Conservation (phyloP, 1,284 basidiomycete genomes). For the Leccinum angustisporum region DNA sequence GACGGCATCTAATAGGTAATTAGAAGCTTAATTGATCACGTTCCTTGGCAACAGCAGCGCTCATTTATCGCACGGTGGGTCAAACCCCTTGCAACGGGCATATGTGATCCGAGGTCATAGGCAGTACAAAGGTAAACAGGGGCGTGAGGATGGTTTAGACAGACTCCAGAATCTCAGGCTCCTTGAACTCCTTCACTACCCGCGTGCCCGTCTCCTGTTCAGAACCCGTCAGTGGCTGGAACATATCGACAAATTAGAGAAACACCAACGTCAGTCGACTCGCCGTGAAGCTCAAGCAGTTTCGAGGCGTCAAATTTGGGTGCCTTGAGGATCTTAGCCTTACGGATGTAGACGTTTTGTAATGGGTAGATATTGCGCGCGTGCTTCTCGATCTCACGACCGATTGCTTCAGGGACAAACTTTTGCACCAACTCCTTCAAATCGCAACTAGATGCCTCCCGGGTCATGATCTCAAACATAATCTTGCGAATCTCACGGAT, state of each 20-base stretch:
- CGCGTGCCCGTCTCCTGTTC: constrained; percentile 86
- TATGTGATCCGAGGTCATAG: constrained; percentile 38
- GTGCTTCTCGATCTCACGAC: constrained; percentile 99
- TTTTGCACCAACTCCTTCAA: constrained; percentile 98
- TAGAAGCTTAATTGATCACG: constrained; percentile 1
- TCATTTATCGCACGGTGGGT: neutral
- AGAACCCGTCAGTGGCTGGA: constrained; percentile 13
- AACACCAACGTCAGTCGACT: constrained; percentile 81
- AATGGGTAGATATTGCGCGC: constrained; percentile 95
- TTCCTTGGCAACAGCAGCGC: neutral
- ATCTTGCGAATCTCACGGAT: constrained; percentile 98
- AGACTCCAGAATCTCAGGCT: constrained; percentile 83
- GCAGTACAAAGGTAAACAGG: constrained; percentile 42
- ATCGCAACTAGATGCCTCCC: constrained; percentile 94
- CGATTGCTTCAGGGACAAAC: constrained; percentile 99
- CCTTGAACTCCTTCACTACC: constrained; percentile 90
- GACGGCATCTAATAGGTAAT: neutral
- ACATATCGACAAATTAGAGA: constrained; percentile 1
- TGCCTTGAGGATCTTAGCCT: constrained; percentile 96
- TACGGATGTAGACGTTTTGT: constrained; percentile 98
- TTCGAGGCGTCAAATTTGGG: constrained; percentile 97
- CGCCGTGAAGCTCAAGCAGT: constrained; percentile 94
- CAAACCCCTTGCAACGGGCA: constrained; percentile 35
- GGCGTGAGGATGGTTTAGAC: constrained; percentile 55
- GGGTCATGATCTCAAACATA: constrained; percentile 99